Conservation (phyloP, 2,329 filamentous ascomycete species). For the Daldinia sp. region DNA sequence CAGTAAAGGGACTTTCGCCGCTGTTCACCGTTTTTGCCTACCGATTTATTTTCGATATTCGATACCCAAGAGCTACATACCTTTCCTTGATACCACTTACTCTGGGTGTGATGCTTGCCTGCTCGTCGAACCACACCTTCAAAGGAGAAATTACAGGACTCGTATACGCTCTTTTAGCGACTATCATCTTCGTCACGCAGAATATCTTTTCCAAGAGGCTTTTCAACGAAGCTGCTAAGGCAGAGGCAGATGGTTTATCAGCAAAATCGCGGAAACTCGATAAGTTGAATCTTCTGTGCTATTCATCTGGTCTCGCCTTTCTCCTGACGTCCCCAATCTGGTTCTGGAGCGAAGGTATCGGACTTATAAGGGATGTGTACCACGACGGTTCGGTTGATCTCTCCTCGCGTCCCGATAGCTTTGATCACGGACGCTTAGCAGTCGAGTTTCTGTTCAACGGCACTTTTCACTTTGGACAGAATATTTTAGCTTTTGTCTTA, state of each 20-base stretch:
- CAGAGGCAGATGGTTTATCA: conserved; percentile 78
- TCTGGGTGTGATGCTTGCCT: conserved; percentile 93
- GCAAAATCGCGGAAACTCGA: conserved; percentile 83
- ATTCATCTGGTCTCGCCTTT: conserved; percentile 95
- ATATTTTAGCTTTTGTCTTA: conserved; percentile 92
- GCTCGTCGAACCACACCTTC: conserved; percentile 82
- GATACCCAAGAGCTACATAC: conserved; percentile 88
- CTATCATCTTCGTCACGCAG: conserved; percentile 94
- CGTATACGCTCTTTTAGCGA: conserved; percentile 86
- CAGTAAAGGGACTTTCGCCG: conserved; percentile 96
- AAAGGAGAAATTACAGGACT: conserved; percentile 92
- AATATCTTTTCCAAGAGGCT: conserved; percentile 99
- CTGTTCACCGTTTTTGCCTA: conserved; percentile 96
- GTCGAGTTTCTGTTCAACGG: conserved; percentile 98
- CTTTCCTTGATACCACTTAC: conserved; percentile 91
- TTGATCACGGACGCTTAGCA: conserved; percentile 78
- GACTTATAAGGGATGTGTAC: conserved; percentile 80
- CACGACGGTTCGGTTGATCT: conserved; percentile 81
- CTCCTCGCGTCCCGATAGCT: conserved; percentile 70
- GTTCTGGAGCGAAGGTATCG: conserved; percentile 90
- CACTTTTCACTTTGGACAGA: conserved; percentile 95
- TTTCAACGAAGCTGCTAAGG: conserved; percentile 92
- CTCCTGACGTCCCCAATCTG: conserved; percentile 89
- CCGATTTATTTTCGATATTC: conserved; percentile 87
- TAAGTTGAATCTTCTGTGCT: conserved; percentile 96